Base-by-base conservation (phyloP, 2,329 filamentous ascomycete species). In the Colletotrichum sp. region DNA sequence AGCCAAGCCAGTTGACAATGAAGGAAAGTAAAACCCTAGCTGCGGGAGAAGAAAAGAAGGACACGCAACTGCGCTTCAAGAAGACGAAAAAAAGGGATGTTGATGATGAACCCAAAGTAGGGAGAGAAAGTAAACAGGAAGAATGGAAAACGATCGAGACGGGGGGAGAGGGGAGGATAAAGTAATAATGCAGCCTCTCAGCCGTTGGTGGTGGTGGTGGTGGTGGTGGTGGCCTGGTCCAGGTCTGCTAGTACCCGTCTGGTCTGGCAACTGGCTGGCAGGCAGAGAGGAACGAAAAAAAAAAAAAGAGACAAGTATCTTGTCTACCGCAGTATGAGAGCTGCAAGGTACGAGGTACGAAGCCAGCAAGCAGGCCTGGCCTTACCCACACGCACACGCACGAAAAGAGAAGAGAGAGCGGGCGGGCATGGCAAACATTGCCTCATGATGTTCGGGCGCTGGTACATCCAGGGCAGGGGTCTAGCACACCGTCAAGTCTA, bases 1-100 rank as follows among this genome's bases (percentile, higher is more conserved):
- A 90, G 88, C 89, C 89, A 90, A 90, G 86, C 88, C 88, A 89
- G 88, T 90, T 89, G 88, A 80, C 82, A 81, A 83, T 85, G 81
- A 86, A 86, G 82, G 82, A 85, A 83, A 81, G 82, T 83, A 85
- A 83, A 83, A 82, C 81, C 82, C 81, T 81, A 86, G 85, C 85
- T 86, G 85, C 84, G 84, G 82, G 83, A 80, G 80, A 85, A 81
- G 80, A 85, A 87, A 85, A 84, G 86, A 84, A 82, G 80, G 81
- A 78, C 77, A 78, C 77, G 77, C 77, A 78, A 78, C 77, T 76
- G 77, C 77, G 82, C 83, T 83, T 82, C 86, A 84, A 83, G 83
- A 82, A 84, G 84, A 83, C 82, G 82, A 83, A 84, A 83, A 80
- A 84, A 83, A 83, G 79, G 82, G 79, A 75, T 70, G 74, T 74